These are phyloP conservation scores for Rhizopogon rudus DNA, from an alignment of 768 basidiomycete species.

Conservation along the genomic window DNA sequence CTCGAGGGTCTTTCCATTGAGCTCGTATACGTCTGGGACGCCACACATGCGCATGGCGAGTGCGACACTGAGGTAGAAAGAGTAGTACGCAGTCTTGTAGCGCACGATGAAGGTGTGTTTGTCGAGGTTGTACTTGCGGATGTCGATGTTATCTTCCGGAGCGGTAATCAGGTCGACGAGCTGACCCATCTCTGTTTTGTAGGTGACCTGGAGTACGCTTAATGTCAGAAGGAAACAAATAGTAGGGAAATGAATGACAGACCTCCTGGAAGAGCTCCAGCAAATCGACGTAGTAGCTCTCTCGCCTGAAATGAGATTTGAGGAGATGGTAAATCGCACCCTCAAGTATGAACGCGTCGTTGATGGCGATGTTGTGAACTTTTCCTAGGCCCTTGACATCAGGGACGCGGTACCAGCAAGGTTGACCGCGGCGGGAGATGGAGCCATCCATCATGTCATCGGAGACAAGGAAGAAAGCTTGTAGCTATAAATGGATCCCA, in stretches of 20 bases:
- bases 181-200: conserved; percentile 95
- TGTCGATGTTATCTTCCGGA: conserved; percentile 83
- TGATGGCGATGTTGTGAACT: conserved; percentile 72
- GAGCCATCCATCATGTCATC: conserved; percentile 98
- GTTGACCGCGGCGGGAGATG: conserved; percentile 89
- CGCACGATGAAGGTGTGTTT: conserved; percentile 91
- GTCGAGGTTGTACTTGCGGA: conserved; percentile 77
- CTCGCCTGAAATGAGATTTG: conserved; percentile 77
- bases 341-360: conserved; percentile 96
- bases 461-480: conserved; percentile 95
- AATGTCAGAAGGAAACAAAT: background rate
- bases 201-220: conserved; percentile 42
- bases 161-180: conserved; percentile 95
- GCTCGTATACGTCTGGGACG: conserved; percentile 48
- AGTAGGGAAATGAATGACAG: conserved; percentile 9
- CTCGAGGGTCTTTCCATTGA: conserved; percentile 35
- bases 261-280: conserved; percentile 91
- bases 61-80: conserved; percentile 97
- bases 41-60: conserved; percentile 80
- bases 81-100: conserved; percentile 98
- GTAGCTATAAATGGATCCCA: conserved; percentile 50
- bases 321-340: conserved; percentile 88
- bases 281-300: conserved; percentile 83
- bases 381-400: conserved; percentile 32
- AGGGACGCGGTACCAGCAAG: conserved; percentile 85